phyloP scores from a whole-genome alignment of 805 yeast species.

The Suhomyces sp. region DNA sequence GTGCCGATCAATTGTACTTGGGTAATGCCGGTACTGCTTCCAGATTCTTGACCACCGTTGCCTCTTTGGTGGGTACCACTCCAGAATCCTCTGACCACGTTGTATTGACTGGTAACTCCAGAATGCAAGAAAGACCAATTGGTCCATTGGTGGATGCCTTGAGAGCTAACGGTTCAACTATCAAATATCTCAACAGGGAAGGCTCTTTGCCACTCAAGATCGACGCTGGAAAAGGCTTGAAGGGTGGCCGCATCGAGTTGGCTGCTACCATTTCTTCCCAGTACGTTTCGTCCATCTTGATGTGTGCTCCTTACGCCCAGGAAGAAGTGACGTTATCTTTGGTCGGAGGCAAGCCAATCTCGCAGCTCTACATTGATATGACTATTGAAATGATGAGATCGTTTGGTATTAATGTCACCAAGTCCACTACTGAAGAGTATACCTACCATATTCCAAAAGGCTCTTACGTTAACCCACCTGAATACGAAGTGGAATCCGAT shows the following conservation, averaged over 20 bases:
- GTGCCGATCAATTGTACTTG: constrained; percentile 67
- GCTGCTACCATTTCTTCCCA: constrained; percentile 97
- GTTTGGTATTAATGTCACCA: constrained; percentile 77
- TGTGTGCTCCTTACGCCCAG: constrained; percentile 96
- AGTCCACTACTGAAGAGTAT: constrained; percentile 66
- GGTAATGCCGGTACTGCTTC: constrained; percentile 99
- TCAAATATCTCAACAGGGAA: constrained; percentile 65
- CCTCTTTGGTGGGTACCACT: constrained; percentile 65
- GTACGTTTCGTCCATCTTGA: constrained; percentile 90
- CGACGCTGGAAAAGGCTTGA: constrained; percentile 63
- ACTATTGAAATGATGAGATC: constrained; percentile 91
- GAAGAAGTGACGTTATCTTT: constrained; percentile 82
- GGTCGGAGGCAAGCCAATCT: constrained; percentile 96
- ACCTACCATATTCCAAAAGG: constrained; percentile 92
- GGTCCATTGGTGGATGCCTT: constrained; percentile 95
- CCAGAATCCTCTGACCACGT: constrained; percentile 41
- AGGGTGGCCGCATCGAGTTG: constrained; percentile 89
- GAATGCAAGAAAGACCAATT: constrained; percentile 97
- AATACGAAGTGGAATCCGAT: constrained; percentile 90
- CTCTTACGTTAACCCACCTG: constrained; percentile 71
- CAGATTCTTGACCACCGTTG: constrained; percentile 88
- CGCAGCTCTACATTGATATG: constrained; percentile 95
- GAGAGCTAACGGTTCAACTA: constrained; percentile 69
- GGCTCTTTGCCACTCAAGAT: constrained; percentile 88
- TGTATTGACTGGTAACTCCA: constrained; percentile 83